phyloP scores from a whole-genome alignment of 2,329 filamentous ascomycete genomes.

The Beauveria varroae region DNA sequence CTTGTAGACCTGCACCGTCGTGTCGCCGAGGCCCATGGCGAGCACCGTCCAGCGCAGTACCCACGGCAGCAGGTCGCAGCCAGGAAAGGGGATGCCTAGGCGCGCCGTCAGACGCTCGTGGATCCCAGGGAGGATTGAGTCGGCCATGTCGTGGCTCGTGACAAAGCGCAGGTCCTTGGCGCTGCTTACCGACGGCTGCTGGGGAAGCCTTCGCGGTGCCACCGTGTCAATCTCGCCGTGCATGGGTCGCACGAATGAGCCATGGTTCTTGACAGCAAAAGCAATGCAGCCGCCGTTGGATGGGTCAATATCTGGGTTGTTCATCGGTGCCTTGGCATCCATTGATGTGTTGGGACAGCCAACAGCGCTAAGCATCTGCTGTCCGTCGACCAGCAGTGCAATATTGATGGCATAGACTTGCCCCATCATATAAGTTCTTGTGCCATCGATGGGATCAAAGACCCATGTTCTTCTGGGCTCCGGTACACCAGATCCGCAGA shows the following conservation, averaged over 20 bases:
- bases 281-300: constrained; percentile 39
- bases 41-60: constrained; percentile 48
- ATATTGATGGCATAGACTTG: constrained; percentile 52
- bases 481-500: constrained; percentile 36
- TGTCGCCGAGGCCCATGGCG: constrained; percentile 44
- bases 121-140: constrained; percentile 40
- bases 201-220: constrained; percentile 25
- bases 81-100: constrained; percentile 36
- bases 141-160: constrained; percentile 37
- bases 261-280: constrained; percentile 41
- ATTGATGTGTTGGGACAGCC: constrained; percentile 39
- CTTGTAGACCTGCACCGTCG: constrained; percentile 51
- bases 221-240: constrained; percentile 17
- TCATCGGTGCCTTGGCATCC: constrained; percentile 30
- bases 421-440: constrained; percentile 46
- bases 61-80: constrained; percentile 48
- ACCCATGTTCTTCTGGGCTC: constrained; percentile 40
- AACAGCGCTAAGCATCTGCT: constrained; percentile 43
- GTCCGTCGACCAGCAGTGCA: constrained; percentile 41
- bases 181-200: constrained; percentile 17
- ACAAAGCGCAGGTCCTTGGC: constrained; percentile 33
- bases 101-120: constrained; percentile 36
- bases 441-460: constrained; percentile 55
- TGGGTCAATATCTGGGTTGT: constrained; percentile 37
- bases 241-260: constrained; percentile 40